Evolutionary conservation across 2,329 filamentous ascomycete genomes (phyloP).

Genomic region (Xenoacremonium recifei): DNA sequence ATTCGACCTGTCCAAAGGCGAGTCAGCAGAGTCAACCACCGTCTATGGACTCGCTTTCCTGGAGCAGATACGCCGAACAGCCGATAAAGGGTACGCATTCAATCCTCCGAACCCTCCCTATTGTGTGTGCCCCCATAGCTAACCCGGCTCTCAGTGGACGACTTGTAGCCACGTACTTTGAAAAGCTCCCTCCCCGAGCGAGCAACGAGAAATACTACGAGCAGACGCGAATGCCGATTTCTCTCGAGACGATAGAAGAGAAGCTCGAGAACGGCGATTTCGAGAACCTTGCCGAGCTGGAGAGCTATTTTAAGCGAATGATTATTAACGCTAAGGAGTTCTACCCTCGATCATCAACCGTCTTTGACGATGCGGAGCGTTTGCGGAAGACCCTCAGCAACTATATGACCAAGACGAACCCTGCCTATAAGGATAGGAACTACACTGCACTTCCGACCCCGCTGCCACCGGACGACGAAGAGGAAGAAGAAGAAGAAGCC

Average conservation of each 20-base stretch:
- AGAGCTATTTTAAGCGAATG: constrained; percentile 85
- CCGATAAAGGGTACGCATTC: constrained; percentile 72
- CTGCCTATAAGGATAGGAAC: constrained; percentile 67
- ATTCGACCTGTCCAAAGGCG: constrained; percentile 53
- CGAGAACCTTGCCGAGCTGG: constrained; percentile 67
- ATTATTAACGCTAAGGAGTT: constrained; percentile 84
- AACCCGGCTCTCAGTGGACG: constrained; percentile 67
- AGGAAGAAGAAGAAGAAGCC: constrained; percentile 28
- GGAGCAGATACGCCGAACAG: constrained; percentile 70
- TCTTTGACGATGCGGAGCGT: constrained; percentile 82
- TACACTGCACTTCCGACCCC: constrained; percentile 75
- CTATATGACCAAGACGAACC: constrained; percentile 84
- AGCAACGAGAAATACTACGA: constrained; percentile 75
- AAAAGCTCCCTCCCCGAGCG: constrained; percentile 64
- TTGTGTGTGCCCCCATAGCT: no score
- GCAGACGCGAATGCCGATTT: constrained; percentile 73
- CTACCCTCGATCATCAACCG: constrained; percentile 69
- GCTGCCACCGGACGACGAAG: constrained; percentile 47
- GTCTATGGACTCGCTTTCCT: constrained; percentile 71
- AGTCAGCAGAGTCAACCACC: constrained; percentile 67
- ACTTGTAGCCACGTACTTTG: constrained; percentile 71
- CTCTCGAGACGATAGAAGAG: constrained; percentile 71
- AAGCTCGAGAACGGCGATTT: constrained; percentile 72
- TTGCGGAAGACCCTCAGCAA: constrained; percentile 84
- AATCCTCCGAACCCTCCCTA: neutral